Conservation (phyloP, 2,329 filamentous ascomycete species). For the Mycosphaerelloides madeirae region DNA sequence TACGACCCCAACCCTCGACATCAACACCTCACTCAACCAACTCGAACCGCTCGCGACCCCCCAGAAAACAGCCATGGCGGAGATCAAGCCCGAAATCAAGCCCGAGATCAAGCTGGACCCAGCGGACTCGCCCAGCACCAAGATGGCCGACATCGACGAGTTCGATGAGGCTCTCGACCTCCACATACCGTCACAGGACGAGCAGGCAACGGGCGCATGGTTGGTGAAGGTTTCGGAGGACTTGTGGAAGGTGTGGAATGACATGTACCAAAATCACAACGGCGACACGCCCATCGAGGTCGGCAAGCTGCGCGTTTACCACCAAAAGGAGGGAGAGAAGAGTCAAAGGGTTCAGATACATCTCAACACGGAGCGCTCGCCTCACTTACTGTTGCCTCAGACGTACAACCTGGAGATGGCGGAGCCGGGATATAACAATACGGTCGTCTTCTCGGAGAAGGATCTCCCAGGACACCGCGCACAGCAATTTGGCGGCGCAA, state of each 20-base stretch:
- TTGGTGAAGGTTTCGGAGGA: slow-evolving; percentile 74
- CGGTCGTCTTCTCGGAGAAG: slow-evolving; percentile 89
- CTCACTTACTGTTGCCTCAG: slow-evolving; percentile 73
- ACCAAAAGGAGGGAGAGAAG: slow-evolving; percentile 18
- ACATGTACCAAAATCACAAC: slow-evolving; percentile 65
- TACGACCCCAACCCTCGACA: too few relatives aligned
- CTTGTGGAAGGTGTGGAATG: slow-evolving; percentile 73
- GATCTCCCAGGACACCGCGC: slow-evolving; percentile 64
- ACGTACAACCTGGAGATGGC: slow-evolving; percentile 79
- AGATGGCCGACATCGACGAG: slow-evolving; percentile 28
- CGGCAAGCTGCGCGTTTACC: slow-evolving; percentile 60
- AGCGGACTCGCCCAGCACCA: slow-evolving; percentile 15
- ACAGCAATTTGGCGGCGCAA: slow-evolving; percentile 15
- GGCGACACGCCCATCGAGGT: slow-evolving; percentile 60
- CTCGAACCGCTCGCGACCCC: too few relatives aligned
- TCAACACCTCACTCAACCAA: too few relatives aligned
- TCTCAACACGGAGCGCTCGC: slow-evolving; percentile 58
- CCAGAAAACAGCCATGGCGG: too few relatives aligned
- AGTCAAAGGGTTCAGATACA: slow-evolving; percentile 58
- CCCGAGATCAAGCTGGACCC: slow-evolving; percentile 20
- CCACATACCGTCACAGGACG: slow-evolving; percentile 20
- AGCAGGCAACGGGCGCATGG: slow-evolving; percentile 43
- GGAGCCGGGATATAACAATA: slow-evolving; percentile 67
- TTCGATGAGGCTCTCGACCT: slow-evolving; percentile 33
- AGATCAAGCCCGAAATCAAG: slow-evolving; percentile 16